Conservation (phyloP, 257 asterid species). For the Plantago major region DNA sequence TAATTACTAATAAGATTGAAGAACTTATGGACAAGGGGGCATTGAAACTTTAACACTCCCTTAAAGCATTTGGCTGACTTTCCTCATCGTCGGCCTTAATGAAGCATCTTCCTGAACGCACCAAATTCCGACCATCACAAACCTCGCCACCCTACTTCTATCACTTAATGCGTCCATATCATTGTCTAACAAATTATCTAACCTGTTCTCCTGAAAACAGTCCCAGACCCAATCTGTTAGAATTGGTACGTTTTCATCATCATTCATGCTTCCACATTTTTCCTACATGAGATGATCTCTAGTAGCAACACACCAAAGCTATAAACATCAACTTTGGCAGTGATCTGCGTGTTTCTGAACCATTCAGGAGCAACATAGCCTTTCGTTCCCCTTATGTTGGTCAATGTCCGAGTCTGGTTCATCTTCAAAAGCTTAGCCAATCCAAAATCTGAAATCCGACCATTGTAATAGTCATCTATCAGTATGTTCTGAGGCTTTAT, state of each 20-base stretch:
- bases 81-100: conserved; percentile 53
- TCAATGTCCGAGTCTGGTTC: conserved; percentile 38
- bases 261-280: conserved; percentile 23
- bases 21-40: conserved; percentile 34
- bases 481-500: conserved; percentile 62
- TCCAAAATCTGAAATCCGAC: conserved; percentile 55
- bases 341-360: conserved; percentile 43
- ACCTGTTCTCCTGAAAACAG: conserved; percentile 27
- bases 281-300: conserved; percentile 45
- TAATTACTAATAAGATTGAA: no score
- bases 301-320: conserved; percentile 52
- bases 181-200: conserved; percentile 28
- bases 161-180: conserved; percentile 43
- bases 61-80: conserved; percentile 48
- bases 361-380: conserved; percentile 70
- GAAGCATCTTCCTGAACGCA: conserved; percentile 59
- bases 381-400: conserved; percentile 47
- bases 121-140: conserved; percentile 58
- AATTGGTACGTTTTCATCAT: conserved; percentile 22
- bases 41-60: conserved; percentile 44
- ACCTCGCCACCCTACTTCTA: conserved; percentile 25
- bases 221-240: conserved; percentile 52
- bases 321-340: conserved; percentile 47
- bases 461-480: conserved; percentile 38
- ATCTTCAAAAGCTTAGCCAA: conserved; percentile 45